Percentiles rank a stretch among this genome's conserved stretches.
phyloP scores from a whole-genome alignment of 306 rosid genomes.

The Prosopis cineraria region DNA sequence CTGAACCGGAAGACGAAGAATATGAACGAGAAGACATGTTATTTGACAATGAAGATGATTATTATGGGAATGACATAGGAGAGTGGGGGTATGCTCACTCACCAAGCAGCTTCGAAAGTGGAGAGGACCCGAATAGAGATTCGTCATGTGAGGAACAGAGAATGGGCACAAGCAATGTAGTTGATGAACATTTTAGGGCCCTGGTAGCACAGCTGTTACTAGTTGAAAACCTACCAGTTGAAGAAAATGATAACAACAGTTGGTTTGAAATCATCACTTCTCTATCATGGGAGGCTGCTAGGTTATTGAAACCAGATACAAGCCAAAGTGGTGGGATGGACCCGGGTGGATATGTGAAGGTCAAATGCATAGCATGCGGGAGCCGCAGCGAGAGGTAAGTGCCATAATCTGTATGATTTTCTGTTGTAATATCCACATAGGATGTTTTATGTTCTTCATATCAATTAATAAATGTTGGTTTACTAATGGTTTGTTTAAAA shows the following conservation, averaged over 20 bases:
- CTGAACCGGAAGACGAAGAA: constrained; percentile 96
- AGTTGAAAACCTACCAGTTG: constrained; percentile 80
- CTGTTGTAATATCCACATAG: constrained; percentile 6
- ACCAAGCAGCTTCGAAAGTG: constrained; percentile 80
- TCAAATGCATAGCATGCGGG: constrained; percentile 93
- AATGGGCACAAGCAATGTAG: constrained; percentile 77
- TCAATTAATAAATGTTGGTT: not conserved
- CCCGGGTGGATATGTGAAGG: constrained; percentile 92
- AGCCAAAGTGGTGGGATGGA: constrained; percentile 97
- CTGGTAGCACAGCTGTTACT: constrained; percentile 86
- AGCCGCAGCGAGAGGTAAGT: constrained; percentile 68
- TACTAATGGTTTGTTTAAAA: not conserved
- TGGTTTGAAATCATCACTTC: constrained; percentile 92
- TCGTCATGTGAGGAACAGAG: constrained; percentile 77
- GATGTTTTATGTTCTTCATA: constrained; percentile 31
- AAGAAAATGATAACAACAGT: constrained; percentile 57
- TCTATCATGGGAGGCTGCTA: constrained; percentile 97
- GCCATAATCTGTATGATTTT: constrained; percentile 12
- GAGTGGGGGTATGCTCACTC: constrained; percentile 75
- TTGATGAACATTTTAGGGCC: constrained; percentile 95
- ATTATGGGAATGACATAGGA: constrained; percentile 60
- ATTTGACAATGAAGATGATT: constrained; percentile 79
- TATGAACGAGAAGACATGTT: constrained; percentile 61
- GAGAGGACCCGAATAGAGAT: constrained; percentile 67
- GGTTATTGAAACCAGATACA: constrained; percentile 88